A percentile compares a stretch with the other conserved stretches of the same genome.
Evolutionary conservation across 176 grass and related monocot species (phyloP).

Genomic region (Oryza longistaminata): DNA sequence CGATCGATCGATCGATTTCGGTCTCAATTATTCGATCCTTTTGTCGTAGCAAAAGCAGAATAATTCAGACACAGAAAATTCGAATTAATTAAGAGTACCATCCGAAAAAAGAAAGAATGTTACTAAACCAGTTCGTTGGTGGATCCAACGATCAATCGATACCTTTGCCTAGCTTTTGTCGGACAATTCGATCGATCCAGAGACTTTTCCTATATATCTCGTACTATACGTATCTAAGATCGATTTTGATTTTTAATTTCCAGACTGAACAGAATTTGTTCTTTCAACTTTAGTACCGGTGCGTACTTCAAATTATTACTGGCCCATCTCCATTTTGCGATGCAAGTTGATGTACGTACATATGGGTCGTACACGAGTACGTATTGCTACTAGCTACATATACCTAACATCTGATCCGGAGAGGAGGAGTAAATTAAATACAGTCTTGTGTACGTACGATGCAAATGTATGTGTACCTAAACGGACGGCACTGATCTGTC

Average conservation of each 20-base stretch:
- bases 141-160: neutral
- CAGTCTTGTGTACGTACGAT: neutral
- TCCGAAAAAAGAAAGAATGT: neutral
- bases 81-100: neutral
- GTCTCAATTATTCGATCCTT: neutral
- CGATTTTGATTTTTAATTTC: neutral
- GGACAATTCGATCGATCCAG: neutral
- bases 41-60: neutral
- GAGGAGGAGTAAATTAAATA: no score
- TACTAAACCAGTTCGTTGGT: neutral
- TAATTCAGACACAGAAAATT: neutral
- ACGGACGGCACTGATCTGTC: neutral
- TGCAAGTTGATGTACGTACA: neutral
- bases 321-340: neutral
- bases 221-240: neutral
- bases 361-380: neutral
- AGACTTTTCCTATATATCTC: neutral
- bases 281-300: neutral
- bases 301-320: neutral
- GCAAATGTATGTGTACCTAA: neutral
- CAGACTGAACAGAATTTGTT: neutral
- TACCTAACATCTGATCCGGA: neutral
- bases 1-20: neutral
- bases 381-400: neutral
- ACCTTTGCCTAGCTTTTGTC: neutral